Percentiles rank a stretch among this genome's conserved stretches.
These are phyloP conservation scores for Phytomonas sp. DNA, from an alignment of 208 protist genomes.

Conservation along the genomic window DNA sequence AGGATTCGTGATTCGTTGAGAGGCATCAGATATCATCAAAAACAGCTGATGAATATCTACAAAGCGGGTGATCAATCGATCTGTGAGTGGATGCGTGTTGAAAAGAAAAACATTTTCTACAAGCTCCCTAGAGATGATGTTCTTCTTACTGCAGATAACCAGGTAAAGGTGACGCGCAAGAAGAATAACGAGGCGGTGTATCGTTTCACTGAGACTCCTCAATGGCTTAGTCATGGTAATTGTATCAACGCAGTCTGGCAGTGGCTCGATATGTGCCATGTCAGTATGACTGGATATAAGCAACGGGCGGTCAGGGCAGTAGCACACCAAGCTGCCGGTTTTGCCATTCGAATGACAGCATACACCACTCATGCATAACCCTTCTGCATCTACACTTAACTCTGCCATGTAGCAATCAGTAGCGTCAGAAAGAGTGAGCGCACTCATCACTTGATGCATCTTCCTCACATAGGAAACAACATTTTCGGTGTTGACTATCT, in stretches of 20 bases:
- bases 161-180: conserved; percentile 83
- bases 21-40: conserved; percentile 50
- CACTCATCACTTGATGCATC: conserved; percentile 1
- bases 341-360: conserved; percentile 50
- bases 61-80: conserved; percentile 40
- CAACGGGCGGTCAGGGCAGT: conserved; percentile 27
- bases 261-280: conserved; percentile 56
- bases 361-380: conserved; percentile 52
- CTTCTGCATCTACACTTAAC: conserved; percentile 39
- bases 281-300: conserved; percentile 49
- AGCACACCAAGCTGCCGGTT: conserved; percentile 42
- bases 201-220: conserved; percentile 35
- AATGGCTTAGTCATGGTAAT: conserved; percentile 34
- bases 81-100: conserved; percentile 62
- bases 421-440: background rate
- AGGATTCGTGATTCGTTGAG: conserved; percentile 50
- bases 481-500: background rate
- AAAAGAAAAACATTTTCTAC: conserved; percentile 60
- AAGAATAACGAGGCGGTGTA: conserved; percentile 81
- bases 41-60: conserved; percentile 39
- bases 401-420: conserved; percentile 8
- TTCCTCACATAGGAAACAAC: background rate
- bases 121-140: conserved; percentile 32
- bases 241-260: conserved; percentile 64
- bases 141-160: conserved; percentile 46